phyloP scores from a whole-genome alignment of 106 monocot genomes.

The Amphibolis antarctica region DNA sequence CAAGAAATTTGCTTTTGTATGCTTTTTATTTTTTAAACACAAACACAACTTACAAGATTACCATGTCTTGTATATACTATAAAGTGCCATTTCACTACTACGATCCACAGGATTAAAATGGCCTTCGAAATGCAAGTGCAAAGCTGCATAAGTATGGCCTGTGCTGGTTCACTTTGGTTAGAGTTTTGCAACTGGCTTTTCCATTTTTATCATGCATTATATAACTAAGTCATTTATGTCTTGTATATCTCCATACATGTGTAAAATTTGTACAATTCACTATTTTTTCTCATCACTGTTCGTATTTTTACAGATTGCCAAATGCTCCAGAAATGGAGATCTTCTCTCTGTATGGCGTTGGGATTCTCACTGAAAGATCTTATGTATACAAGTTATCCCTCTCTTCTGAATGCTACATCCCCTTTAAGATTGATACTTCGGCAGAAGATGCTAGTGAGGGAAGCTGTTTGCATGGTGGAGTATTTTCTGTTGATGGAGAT shows the following conservation, averaged over 20 bases:
- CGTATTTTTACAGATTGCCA: slow-evolving; percentile 45
- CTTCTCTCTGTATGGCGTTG: slow-evolving; percentile 93
- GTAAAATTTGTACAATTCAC: background rate
- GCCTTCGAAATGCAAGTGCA: too few relatives aligned
- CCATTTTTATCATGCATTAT: too few relatives aligned
- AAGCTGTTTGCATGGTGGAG: slow-evolving; percentile 72
- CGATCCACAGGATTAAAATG: too few relatives aligned
- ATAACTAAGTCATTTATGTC: background rate
- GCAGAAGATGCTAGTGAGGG: slow-evolving; percentile 47
- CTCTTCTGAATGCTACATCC: slow-evolving; percentile 72
- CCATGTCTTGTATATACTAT: too few relatives aligned
- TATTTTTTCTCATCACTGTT: background rate
- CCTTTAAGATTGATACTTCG: slow-evolving; percentile 82
- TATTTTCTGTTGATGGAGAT: slow-evolving; percentile 64
- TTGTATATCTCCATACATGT: background rate
- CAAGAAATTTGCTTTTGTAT: too few relatives aligned
- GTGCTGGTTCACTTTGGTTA: too few relatives aligned
- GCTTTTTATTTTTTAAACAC: too few relatives aligned
- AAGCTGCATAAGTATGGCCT: too few relatives aligned
- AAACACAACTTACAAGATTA: too few relatives aligned
- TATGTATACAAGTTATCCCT: slow-evolving; percentile 85
- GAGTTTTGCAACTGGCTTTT: too few relatives aligned
- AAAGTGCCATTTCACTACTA: too few relatives aligned
- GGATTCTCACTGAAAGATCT: slow-evolving; percentile 89
- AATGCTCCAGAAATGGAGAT: slow-evolving; percentile 98